phyloP scores from a whole-genome alignment of 139 green algal species.

The Ostreobium quekettii region DNA sequence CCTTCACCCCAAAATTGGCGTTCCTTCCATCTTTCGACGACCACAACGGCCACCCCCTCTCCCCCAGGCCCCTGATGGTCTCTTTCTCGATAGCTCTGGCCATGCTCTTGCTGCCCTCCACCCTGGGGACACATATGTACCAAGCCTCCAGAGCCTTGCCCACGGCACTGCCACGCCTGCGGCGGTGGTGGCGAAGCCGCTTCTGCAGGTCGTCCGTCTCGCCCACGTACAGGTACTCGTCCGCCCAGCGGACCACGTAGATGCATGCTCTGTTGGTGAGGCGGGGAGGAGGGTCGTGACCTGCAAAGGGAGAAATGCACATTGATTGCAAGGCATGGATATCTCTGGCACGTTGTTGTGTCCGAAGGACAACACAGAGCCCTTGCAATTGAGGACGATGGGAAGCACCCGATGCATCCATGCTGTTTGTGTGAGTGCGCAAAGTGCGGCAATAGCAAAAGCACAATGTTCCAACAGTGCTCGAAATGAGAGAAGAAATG shows the following conservation, averaged over 20 bases:
- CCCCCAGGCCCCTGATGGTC: background rate
- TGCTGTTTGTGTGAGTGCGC: too few species aligned
- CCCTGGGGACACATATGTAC: slow-evolving; percentile 1
- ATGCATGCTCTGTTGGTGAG: slow-evolving; percentile 32
- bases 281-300: slow-evolving; percentile 28
- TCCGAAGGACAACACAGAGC: too few species aligned
- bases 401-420: too few species aligned
- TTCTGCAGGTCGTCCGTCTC: slow-evolving; percentile 21
- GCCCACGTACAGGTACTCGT: slow-evolving; percentile 47
- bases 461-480: too few species aligned
- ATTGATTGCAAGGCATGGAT: too few species aligned
- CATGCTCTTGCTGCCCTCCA: slow-evolving; percentile 10
- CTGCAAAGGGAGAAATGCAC: too few species aligned
- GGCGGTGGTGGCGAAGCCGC: background rate
- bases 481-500: too few species aligned
- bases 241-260: slow-evolving; percentile 39
- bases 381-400: too few species aligned
- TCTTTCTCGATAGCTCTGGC: background rate
- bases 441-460: too few species aligned
- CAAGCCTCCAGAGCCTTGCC: background rate
- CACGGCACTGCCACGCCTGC: background rate
- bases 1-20: background rate
- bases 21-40: background rate
- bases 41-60: background rate
- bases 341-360: too few species aligned